These are phyloP conservation scores for Xylariaceae sp. DNA, from an alignment of 2,329 filamentous ascomycete genomes.

Conservation along the genomic window DNA sequence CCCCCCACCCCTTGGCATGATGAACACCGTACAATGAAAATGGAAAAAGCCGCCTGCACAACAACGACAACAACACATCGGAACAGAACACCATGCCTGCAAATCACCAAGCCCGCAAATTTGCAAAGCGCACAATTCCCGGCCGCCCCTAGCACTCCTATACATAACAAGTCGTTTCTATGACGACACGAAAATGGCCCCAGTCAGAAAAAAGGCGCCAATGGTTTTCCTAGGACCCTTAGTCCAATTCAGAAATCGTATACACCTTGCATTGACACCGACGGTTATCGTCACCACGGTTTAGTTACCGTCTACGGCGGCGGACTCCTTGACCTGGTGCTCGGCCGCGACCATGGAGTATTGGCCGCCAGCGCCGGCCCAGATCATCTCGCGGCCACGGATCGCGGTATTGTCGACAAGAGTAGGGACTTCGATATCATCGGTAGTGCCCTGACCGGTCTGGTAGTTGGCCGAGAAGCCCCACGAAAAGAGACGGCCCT, in stretches of 20 bases:
- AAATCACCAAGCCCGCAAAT: too few species aligned
- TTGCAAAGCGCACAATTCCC: too few species aligned
- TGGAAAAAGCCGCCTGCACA: too few species aligned
- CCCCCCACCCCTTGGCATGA: too few species aligned
- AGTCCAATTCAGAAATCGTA: neutral
- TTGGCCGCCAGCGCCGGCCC: slow-evolving; percentile 83
- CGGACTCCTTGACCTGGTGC: neutral
- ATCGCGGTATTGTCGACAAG: slow-evolving; percentile 81
- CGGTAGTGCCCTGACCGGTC: slow-evolving; percentile 70
- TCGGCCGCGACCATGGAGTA: slow-evolving; percentile 46
- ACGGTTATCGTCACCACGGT: neutral
- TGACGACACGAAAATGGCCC: too few species aligned
- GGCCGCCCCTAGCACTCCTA: too few species aligned
- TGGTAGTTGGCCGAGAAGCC: slow-evolving; percentile 78
- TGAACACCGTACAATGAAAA: too few species aligned
- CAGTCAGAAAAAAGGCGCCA: too few species aligned
- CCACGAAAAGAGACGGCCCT: slow-evolving; percentile 71
- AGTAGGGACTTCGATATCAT: slow-evolving; percentile 73
- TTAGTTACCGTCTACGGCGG: slow-evolving; percentile 10
- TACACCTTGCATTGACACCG: neutral
- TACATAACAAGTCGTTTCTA: too few species aligned
- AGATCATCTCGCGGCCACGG: slow-evolving; percentile 66
- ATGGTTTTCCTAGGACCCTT: slow-evolving; percentile 9
- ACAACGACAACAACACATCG: too few species aligned
- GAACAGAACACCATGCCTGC: too few species aligned